Evolutionary conservation across 176 grass and related monocot species (phyloP).

Genomic region (Elymus sibiricus): DNA sequence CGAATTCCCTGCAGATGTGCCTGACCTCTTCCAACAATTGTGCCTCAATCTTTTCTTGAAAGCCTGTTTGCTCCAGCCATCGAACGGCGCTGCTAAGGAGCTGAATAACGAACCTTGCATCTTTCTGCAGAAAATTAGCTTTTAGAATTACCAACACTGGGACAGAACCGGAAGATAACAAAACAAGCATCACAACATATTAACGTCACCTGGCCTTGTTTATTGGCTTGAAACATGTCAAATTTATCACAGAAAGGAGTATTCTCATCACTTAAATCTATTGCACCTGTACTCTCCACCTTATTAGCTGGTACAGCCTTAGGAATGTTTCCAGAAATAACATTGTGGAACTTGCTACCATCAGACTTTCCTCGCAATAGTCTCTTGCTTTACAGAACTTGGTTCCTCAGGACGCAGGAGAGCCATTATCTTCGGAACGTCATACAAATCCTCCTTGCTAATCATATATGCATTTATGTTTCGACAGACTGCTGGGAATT

Average conservation of each 20-base stretch:
- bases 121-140: constrained; percentile 26
- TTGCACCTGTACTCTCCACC: background rate
- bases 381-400: background rate
- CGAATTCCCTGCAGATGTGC: constrained; percentile 19
- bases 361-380: background rate
- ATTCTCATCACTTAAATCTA: background rate
- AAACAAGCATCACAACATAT: background rate
- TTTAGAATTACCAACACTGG: background rate
- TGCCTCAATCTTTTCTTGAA: background rate
- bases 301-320: background rate
- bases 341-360: background rate
- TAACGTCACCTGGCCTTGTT: constrained; percentile 27
- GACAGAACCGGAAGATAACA: background rate
- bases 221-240: constrained; percentile 29
- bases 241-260: constrained; percentile 24
- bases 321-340: background rate
- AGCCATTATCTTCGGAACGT: constrained; percentile 23
- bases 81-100: constrained; percentile 15
- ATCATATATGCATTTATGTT: constrained; percentile 36
- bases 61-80: constrained; percentile 1
- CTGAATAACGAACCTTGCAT: background rate
- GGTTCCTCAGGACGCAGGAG: constrained; percentile 31
- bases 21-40: constrained; percentile 29
- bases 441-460: constrained; percentile 20
- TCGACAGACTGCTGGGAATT: background rate